Base-by-base conservation (phyloP, 257 asterid genomes). In the Nicotiana otophora region DNA sequence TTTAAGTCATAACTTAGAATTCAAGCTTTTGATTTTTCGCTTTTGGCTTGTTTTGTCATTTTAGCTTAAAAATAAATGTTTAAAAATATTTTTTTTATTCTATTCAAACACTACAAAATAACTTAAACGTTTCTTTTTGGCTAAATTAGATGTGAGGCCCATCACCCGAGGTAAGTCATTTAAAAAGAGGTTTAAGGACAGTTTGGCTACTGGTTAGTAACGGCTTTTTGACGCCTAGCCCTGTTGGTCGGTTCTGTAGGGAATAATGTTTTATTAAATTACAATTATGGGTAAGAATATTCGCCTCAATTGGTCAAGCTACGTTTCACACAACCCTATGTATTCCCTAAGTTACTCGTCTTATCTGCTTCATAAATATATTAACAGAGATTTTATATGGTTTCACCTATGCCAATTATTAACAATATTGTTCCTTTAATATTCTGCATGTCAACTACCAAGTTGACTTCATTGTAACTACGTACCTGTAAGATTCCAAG, bases 391-490 rank as follows among this genome's bases (percentile, higher is more conserved):
- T 42, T 20, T 46, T 72, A 20, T 46, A 3, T 20, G 60, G 7
- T 20, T 72, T 46, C 63, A 19, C 10, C 53, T 72, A 20, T 23
- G 34, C n/a, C 23, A 20, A 72, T 48, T 46, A 72, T 46, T 46
- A 48, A 6, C 61, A 48, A 20, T 72, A 17, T 12, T 72, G 26
- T 20, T 72, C 39, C 39, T 6, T 48, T 23, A 48, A 23, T 74
- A 74, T 46, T 74, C 62, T 48, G 62, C 80, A 48, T 74, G 62
- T 33, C 80, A 74, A 74, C 62, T 46, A 74, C 80, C 14, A 74
- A 48, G 62, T 74, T 74, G 80, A 26, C 80, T 74, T 46, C 39
- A 20, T 46, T 48, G 26, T 70, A 69, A 39, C 77, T 19, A 70
- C 78, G 78, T 46, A 57, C 15, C 60, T 1, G 36, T 20, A 70